Conservation (phyloP, 2,329 filamentous ascomycete species). For the Botrytis aclada region DNA sequence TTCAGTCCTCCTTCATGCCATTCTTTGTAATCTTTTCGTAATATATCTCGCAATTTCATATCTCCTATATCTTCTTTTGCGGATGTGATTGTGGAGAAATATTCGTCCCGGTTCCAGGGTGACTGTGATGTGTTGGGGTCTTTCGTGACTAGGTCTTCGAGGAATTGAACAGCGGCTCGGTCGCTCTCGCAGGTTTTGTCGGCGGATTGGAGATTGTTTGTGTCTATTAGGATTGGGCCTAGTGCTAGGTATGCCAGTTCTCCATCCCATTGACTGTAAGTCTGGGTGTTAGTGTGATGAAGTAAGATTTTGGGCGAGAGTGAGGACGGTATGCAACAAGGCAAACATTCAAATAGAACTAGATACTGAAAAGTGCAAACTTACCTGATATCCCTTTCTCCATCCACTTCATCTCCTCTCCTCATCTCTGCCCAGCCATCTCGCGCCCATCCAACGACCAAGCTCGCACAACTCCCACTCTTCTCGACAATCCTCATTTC, state of each 20-base stretch:
- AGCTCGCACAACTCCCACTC: conserved; percentile 69
- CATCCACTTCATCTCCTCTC: conserved; percentile 37
- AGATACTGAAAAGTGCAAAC: too few species aligned
- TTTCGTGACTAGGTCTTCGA: conserved; percentile 48
- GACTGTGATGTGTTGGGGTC: not conserved
- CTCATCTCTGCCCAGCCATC: conserved; percentile 56
- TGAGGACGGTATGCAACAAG: not conserved
- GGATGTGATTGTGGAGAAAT: conserved; percentile 56
- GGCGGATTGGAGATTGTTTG: conserved; percentile 58
- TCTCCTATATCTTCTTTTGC: conserved; percentile 66
- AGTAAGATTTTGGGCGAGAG: not conserved
- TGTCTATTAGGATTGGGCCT: conserved; percentile 72
- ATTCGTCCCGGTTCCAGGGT: conserved; percentile 51
- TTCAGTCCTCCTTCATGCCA: conserved; percentile 58
- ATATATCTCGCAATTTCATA: conserved; percentile 61
- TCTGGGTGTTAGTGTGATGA: not conserved
- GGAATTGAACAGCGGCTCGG: conserved; percentile 52
- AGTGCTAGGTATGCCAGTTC: conserved; percentile 66
- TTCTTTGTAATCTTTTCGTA: conserved; percentile 83
- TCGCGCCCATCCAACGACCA: conserved; percentile 60
- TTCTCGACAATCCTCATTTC: conserved; percentile 61
- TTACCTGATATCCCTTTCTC: not conserved
- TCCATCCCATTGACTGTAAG: conserved; percentile 42
- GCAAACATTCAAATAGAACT: not conserved
- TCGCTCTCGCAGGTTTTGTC: conserved; percentile 66